These are phyloP conservation scores for Leccinum huronense DNA, from an alignment of 1,284 basidiomycete genomes.

Conservation along the genomic window DNA sequence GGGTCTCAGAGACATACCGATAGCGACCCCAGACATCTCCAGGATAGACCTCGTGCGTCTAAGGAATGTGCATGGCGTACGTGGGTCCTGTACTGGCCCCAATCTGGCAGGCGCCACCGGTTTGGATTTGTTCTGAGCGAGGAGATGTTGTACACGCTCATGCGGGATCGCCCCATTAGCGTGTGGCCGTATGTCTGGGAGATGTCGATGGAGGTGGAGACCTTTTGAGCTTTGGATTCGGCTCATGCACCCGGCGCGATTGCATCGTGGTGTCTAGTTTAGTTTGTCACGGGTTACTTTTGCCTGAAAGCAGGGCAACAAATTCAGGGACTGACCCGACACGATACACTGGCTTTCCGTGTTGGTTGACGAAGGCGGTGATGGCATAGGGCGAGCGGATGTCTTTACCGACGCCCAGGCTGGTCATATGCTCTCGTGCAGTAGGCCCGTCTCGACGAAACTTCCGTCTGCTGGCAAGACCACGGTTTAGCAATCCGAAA, in stretches of 20 bases:
- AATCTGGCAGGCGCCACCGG: constrained; percentile 23
- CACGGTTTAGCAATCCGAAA: constrained; percentile 8
- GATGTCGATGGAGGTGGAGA: constrained; percentile 28
- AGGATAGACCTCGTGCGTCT: constrained; percentile 71
- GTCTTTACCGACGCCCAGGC: constrained; percentile 59
- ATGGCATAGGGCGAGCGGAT: constrained; percentile 75
- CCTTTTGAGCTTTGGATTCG: constrained; percentile 36
- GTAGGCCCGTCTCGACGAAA: constrained; percentile 73
- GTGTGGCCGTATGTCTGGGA: constrained; percentile 22
- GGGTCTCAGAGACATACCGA: constrained; percentile 26
- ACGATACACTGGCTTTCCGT: constrained; percentile 71
- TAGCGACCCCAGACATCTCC: constrained; percentile 46
- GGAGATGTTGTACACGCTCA: constrained; percentile 63
- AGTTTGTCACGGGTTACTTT: constrained; percentile 12
- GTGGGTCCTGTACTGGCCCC: constrained; percentile 20
- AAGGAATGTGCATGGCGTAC: constrained; percentile 34
- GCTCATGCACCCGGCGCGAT: constrained; percentile 49
- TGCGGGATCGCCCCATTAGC: constrained; percentile 48
- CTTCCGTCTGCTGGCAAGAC: constrained; percentile 59
- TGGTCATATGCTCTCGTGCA: constrained; percentile 70
- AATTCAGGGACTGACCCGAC: constrained; percentile 54
- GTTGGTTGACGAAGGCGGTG: constrained; percentile 73
- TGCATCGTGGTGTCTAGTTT: constrained; percentile 50
- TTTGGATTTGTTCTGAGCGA: constrained; percentile 53
- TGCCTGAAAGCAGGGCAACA: not conserved